Conservation (phyloP, 2,329 filamentous ascomycete genomes). For the Macrophomina tecta region DNA sequence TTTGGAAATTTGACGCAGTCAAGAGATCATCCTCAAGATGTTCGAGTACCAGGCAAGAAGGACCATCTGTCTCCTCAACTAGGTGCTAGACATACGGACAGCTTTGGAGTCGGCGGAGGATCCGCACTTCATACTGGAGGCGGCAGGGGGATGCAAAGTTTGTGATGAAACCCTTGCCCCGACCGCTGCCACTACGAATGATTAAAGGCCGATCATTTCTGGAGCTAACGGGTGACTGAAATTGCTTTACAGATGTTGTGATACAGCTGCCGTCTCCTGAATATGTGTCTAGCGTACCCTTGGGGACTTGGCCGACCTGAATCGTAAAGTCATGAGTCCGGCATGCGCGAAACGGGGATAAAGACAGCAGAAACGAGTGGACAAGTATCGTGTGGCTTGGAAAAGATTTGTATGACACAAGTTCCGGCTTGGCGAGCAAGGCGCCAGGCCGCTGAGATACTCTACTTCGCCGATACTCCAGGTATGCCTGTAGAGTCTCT, state of each 20-base stretch:
- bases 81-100: not conserved
- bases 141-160: not conserved
- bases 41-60: not conserved
- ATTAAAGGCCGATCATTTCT: not conserved
- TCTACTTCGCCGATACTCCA: too few species aligned
- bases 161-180: not conserved
- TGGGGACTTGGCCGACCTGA: not conserved
- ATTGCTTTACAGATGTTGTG: not conserved
- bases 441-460: too few species aligned
- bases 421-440: too few species aligned
- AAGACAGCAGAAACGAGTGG: too few species aligned
- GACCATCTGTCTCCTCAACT: not conserved
- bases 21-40: not conserved
- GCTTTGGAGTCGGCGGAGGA: not conserved
- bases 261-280: not conserved
- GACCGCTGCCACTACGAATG: not conserved
- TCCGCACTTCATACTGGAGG: not conserved
- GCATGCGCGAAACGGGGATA: too few species aligned
- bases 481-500: too few species aligned
- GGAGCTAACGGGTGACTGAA: not conserved
- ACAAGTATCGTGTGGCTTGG: too few species aligned
- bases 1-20: not conserved
- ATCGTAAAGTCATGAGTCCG: slow-evolving; percentile 7
- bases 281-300: not conserved
- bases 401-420: too few species aligned